Percentiles rank a stretch among this genome's conserved stretches.
Evolutionary conservation across 805 yeast species (phyloP).

Genomic region (Barnettozyma populi): DNA sequence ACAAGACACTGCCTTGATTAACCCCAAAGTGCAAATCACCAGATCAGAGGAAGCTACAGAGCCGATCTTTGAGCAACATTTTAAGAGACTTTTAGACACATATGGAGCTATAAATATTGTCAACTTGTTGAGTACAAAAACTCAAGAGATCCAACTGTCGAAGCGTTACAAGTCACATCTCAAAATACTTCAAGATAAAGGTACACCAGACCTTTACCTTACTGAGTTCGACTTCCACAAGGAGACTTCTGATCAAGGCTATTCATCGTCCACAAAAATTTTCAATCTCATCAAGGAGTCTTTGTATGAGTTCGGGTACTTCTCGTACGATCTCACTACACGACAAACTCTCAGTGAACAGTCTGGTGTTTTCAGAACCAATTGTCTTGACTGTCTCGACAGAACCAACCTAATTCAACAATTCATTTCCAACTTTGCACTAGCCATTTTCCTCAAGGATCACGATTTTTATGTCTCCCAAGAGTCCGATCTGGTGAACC

Average conservation of each 20-base stretch:
- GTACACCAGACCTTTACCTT: slow-evolving; percentile 41
- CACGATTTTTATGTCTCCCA: slow-evolving; percentile 32
- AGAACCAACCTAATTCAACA: slow-evolving; percentile 89
- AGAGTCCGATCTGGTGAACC: slow-evolving; percentile 54
- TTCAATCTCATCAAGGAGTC: slow-evolving; percentile 60
- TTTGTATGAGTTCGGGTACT: slow-evolving; percentile 77
- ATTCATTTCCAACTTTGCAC: slow-evolving; percentile 67
- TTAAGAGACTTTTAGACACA: slow-evolving; percentile 57
- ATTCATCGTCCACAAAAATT: slow-evolving; percentile 73
- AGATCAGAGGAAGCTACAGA: slow-evolving; percentile 90
- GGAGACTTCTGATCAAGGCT: slow-evolving; percentile 88
- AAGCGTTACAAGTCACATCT: slow-evolving; percentile 61
- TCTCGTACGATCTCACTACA: slow-evolving; percentile 55
- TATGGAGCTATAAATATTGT: slow-evolving; percentile 88
- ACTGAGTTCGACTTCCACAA: slow-evolving; percentile 92
- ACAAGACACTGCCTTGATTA: slow-evolving; percentile 86
- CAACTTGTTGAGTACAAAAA: slow-evolving; percentile 77
- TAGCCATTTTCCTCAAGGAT: slow-evolving; percentile 48
- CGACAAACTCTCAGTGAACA: slow-evolving; percentile 65
- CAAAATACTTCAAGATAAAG: slow-evolving; percentile 27
- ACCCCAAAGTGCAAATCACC: slow-evolving; percentile 85
- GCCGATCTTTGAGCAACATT: slow-evolving; percentile 82
- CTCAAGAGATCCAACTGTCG: slow-evolving; percentile 70
- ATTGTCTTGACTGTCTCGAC: slow-evolving; percentile 92
- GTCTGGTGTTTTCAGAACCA: slow-evolving; percentile 86